Conservation (phyloP, 441 rosid genomes). For the Populus hybrid region DNA sequence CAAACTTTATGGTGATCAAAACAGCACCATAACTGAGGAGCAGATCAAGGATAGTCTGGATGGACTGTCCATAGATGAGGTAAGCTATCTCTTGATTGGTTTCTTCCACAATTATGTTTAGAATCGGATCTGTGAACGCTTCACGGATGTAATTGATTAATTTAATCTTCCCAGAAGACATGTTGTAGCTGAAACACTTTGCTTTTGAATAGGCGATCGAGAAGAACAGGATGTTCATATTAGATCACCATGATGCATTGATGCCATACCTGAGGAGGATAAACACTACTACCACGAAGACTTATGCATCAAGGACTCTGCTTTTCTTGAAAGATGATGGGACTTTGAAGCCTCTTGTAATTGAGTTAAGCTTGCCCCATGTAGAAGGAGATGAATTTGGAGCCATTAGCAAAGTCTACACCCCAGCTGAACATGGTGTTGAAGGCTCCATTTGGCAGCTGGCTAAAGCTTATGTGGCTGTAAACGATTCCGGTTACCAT, state of each 20-base stretch:
- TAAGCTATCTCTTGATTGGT: not conserved
- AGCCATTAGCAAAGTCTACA: constrained; percentile 57
- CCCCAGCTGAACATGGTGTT: constrained; percentile 45
- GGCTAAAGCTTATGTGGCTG: constrained; percentile 71
- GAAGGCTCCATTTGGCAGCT: constrained; percentile 63
- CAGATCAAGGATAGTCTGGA: constrained; percentile 46
- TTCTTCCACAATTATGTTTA: not conserved
- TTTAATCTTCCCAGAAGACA: too few relatives aligned
- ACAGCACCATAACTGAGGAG: constrained; percentile 48
- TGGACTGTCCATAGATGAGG: constrained; percentile 33
- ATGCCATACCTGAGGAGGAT: constrained; percentile 54
- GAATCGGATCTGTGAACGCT: too few relatives aligned
- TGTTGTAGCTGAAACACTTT: not conserved
- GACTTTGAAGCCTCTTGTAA: constrained; percentile 56
- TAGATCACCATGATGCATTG: constrained; percentile 62
- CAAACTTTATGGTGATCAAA: constrained; percentile 47
- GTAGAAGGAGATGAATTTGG: constrained; percentile 51
- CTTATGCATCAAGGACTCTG: constrained; percentile 56
- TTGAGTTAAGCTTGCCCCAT: constrained; percentile 66
- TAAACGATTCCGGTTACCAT: constrained; percentile 68
- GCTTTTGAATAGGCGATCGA: constrained; percentile 39
- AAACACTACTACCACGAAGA: constrained; percentile 44
- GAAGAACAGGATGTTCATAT: constrained; percentile 46
- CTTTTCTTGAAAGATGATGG: constrained; percentile 54
- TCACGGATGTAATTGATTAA: too few relatives aligned